Percentiles rank a stretch among this genome's conserved stretches.
Conservation (phyloP, 164 flowering plant species). For the Piper betle region DNA sequence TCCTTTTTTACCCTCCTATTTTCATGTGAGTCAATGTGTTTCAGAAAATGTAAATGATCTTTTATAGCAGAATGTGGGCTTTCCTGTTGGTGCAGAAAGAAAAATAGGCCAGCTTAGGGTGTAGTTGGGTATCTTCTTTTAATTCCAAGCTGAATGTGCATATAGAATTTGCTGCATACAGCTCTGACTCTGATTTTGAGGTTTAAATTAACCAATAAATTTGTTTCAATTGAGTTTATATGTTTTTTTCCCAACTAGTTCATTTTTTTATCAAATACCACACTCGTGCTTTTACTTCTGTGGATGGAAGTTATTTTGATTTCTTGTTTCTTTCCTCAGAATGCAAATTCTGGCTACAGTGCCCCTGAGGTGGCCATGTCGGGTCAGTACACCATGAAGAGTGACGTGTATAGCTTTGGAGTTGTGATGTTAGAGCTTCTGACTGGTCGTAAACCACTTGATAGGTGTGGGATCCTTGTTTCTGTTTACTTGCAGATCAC, state of each 20-base stretch:
- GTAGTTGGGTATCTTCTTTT: too few relatives aligned
- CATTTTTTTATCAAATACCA: not conserved
- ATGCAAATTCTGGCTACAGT: slow-evolving; percentile 37
- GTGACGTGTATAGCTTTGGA: slow-evolving; percentile 96
- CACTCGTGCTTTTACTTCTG: not conserved
- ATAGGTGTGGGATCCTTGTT: slow-evolving; percentile 32
- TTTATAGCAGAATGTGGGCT: not conserved
- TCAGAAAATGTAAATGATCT: not conserved
- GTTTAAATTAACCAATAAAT: too few relatives aligned
- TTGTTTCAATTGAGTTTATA: not conserved
- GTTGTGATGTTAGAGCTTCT: slow-evolving; percentile 97
- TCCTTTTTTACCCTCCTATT: too few relatives aligned
- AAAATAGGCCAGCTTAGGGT: too few relatives aligned
- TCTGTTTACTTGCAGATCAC: not conserved
- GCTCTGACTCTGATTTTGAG: too few relatives aligned
- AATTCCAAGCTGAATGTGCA: too few relatives aligned
- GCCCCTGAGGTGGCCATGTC: slow-evolving; percentile 95
- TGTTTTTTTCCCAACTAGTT: not conserved
- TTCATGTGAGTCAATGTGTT: not conserved
- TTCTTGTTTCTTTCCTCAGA: not conserved
- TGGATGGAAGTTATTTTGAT: not conserved
- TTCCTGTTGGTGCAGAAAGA: too few relatives aligned
- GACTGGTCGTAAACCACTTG: slow-evolving; percentile 87
- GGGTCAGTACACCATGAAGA: slow-evolving; percentile 73
- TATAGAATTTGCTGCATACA: too few relatives aligned